Base-by-base conservation (phyloP, 805 yeast genomes). In the Candida methanosorbosa region DNA sequence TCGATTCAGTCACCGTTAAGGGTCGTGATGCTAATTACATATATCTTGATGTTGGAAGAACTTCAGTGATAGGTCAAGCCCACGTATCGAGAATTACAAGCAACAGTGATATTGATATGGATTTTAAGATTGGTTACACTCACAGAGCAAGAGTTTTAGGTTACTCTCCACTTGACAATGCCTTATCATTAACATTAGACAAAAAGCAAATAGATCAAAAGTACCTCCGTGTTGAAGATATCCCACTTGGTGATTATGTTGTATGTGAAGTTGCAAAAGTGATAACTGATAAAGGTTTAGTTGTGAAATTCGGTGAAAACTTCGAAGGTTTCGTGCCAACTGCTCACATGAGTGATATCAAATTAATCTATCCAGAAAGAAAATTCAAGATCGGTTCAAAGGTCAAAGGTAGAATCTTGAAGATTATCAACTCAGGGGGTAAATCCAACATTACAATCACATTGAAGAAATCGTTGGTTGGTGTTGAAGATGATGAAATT, bases 341-440 rank as follows among this genome's bases (percentile, higher is more conserved):
- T 19, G 51, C 63, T 18, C 95, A 90, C 48, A 72, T 92, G 57
- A 79, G 94, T 45, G 99, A 92, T 56, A 70, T 82, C 38, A 80
- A 77, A 52, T 66, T 90, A 42, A 75, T 76, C 3, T 81, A 90
- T 51, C 98, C 98, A 5, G 97, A 92, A 59, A 74, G 92, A 64
- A 85, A 86, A 50, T 90, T 80, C 68, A 84, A 83, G 57, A 76
- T 79, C 29, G 97, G 96, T 9, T 64, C 81, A 29, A 81, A 78
- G 45, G 84, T 85, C 21, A 81, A 71, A 47, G 92, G 80, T 41
- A 74, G 94, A 60, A 71, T 86, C 11, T 57, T 85, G 44, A 66
- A 59, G 35, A 67, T 72, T 17, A 60, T 68, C 29, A 46, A 54
- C 27, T 60, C 50, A 30, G 68, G 71, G 21, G 41, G 46, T 14